These are phyloP conservation scores for Pleurotus platypus DNA, from an alignment of 768 basidiomycete genomes.

Conservation along the genomic window DNA sequence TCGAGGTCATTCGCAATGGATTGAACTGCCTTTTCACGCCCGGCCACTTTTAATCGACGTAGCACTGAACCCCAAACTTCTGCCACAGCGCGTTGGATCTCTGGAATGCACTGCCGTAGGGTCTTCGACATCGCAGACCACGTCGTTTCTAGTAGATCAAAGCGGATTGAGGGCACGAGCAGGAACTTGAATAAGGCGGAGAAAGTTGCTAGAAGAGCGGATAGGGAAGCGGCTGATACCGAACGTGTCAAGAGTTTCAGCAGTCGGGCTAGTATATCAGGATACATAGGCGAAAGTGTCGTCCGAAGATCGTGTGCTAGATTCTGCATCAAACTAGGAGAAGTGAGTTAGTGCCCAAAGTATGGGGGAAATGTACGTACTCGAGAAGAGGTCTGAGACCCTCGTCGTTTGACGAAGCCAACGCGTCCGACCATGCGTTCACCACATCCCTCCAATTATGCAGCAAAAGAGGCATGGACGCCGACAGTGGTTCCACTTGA, in stretches of 20 bases:
- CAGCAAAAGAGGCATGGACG: slow-evolving; percentile 76
- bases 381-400: slow-evolving; percentile 71
- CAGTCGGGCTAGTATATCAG: slow-evolving; percentile 49
- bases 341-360: neutral
- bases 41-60: slow-evolving; percentile 62
- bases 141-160: slow-evolving; percentile 51
- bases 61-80: slow-evolving; percentile 86
- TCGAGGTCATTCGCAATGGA: slow-evolving; percentile 50
- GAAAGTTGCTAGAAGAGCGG: slow-evolving; percentile 63
- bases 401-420: slow-evolving; percentile 66
- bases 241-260: slow-evolving; percentile 54
- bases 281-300: slow-evolving; percentile 64
- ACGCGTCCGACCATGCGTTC: slow-evolving; percentile 56
- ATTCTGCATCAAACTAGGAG: slow-evolving; percentile 68
- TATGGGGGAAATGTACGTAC: slow-evolving; percentile 39
- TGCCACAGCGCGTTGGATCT: slow-evolving; percentile 73
- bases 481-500: slow-evolving; percentile 55
- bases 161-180: slow-evolving; percentile 60
- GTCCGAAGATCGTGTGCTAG: slow-evolving; percentile 78
- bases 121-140: slow-evolving; percentile 52
- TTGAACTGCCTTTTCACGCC: slow-evolving; percentile 51
- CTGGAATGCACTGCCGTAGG: slow-evolving; percentile 59
- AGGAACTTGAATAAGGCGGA: slow-evolving; percentile 70
- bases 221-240: slow-evolving; percentile 58
- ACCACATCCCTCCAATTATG: slow-evolving; percentile 76